These are phyloP conservation scores for Tilletia walkeri DNA, from an alignment of 1,284 basidiomycete species.

Conservation along the genomic window DNA sequence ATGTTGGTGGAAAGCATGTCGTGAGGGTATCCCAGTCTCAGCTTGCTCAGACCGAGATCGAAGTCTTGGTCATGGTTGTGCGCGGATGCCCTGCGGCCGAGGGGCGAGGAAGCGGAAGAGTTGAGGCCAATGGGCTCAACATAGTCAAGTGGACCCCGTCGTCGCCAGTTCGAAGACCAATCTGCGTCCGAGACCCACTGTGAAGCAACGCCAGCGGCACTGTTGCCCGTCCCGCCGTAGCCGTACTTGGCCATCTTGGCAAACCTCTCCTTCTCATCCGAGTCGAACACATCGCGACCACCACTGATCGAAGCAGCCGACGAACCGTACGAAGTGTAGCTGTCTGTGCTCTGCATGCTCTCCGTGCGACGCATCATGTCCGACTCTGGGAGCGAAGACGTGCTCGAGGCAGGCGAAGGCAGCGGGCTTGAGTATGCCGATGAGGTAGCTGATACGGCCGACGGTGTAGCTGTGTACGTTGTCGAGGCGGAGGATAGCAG, in stretches of 20 bases:
- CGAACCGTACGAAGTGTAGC: conserved; percentile 6
- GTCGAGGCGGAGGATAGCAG: not conserved
- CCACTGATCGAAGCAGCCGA: not conserved
- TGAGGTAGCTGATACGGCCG: not conserved
- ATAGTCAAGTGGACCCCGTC: conserved; percentile 6
- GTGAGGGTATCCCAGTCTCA: not conserved
- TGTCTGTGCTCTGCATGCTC: conserved; percentile 6
- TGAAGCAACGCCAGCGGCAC: not conserved
- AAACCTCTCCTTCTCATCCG: not conserved
- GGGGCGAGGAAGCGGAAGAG: not conserved
- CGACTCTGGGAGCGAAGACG: conserved; percentile 4
- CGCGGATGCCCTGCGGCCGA: too few relatives aligned
- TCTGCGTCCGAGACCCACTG: conserved; percentile 9
- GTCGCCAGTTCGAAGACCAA: conserved; percentile 10
- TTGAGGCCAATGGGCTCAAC: conserved; percentile 1
- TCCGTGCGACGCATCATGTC: conserved; percentile 13
- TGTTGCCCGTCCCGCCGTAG: not conserved
- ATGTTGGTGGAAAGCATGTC: not conserved
- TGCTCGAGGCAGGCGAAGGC: conserved; percentile 10
- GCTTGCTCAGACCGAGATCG: not conserved
- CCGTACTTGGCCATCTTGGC: conserved; percentile 15
- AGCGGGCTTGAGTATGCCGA: conserved; percentile 16
- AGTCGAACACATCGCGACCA: not conserved
- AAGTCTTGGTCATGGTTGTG: not conserved
- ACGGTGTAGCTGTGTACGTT: not conserved